These are phyloP conservation scores for Ophiostoma perfectum DNA, from an alignment of 2,329 filamentous ascomycete genomes.

Conservation along the genomic window DNA sequence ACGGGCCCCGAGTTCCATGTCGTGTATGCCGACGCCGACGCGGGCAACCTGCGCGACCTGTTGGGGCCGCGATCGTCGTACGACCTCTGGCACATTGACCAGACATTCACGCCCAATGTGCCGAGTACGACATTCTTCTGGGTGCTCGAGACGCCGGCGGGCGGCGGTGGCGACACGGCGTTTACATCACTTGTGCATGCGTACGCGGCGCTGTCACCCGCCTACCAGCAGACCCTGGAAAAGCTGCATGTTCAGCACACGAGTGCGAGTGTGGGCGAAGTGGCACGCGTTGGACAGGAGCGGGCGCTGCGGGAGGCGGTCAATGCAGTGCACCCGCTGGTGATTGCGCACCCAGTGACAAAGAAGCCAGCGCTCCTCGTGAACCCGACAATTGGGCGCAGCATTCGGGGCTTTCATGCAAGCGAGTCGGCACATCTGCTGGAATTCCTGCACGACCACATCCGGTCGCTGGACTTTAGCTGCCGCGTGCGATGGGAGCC, in stretches of 20 bases:
- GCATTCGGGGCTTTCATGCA: slow-evolving; percentile 74
- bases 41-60: slow-evolving; percentile 33
- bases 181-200: slow-evolving; percentile 72
- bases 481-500: slow-evolving; percentile 44
- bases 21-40: slow-evolving; percentile 47
- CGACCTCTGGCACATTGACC: slow-evolving; percentile 84
- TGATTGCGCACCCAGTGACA: neutral
- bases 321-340: slow-evolving; percentile 38
- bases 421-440: slow-evolving; percentile 65
- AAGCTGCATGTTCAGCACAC: slow-evolving; percentile 69
- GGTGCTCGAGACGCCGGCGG: slow-evolving; percentile 69
- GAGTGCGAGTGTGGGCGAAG: slow-evolving; percentile 18
- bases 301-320: slow-evolving; percentile 42
- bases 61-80: slow-evolving; percentile 67
- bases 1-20: slow-evolving; percentile 61
- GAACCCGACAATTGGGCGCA: slow-evolving; percentile 41
- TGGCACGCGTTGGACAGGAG: slow-evolving; percentile 21
- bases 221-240: slow-evolving; percentile 69
- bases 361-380: slow-evolving; percentile 45
- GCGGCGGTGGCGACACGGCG: slow-evolving; percentile 50
- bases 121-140: slow-evolving; percentile 88
- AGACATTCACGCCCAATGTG: slow-evolving; percentile 63
- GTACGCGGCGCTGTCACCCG: slow-evolving; percentile 71
- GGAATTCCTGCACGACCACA: slow-evolving; percentile 40
- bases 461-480: slow-evolving; percentile 43